A percentile compares a stretch with the other conserved stretches of the same genome.
These are phyloP conservation scores for Gamsiella multidivaricata DNA, from an alignment of 192 early-diverging fungal genomes.

Conservation along the genomic window DNA sequence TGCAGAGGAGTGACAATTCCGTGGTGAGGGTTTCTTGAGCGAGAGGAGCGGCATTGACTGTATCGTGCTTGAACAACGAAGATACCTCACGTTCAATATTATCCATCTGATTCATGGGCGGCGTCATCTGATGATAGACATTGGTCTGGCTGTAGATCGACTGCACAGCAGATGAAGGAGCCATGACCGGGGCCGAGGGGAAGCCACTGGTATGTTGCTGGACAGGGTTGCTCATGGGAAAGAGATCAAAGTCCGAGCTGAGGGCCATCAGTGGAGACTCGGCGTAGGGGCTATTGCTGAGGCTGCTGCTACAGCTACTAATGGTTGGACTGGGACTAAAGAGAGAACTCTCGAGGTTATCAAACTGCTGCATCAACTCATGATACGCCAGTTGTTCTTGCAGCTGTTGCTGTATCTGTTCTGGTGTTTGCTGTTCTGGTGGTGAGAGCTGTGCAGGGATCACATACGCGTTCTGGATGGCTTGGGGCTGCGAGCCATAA, in stretches of 20 bases:
- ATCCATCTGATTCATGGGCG: slow-evolving; percentile 40
- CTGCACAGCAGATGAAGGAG: slow-evolving; percentile 16
- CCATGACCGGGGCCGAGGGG: slow-evolving; percentile 30
- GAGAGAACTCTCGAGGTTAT: slow-evolving; percentile 49
- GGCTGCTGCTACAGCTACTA: slow-evolving; percentile 42
- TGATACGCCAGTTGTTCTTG: slow-evolving; percentile 40
- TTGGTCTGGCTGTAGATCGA: not conserved
- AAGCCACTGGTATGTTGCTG: not conserved
- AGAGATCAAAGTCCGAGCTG: slow-evolving; percentile 40
- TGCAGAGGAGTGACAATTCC: slow-evolving; percentile 40
- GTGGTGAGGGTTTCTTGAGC: slow-evolving; percentile 26
- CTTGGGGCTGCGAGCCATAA: slow-evolving; percentile 23
- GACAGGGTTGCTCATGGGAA: slow-evolving; percentile 17
- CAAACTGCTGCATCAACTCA: slow-evolving; percentile 42
- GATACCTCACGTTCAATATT: slow-evolving; percentile 20
- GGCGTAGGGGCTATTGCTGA: slow-evolving; percentile 31
- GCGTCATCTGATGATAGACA: slow-evolving; percentile 32
- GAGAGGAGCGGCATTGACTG: not conserved
- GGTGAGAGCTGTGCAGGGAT: slow-evolving; percentile 11
- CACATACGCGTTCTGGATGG: slow-evolving; percentile 47
- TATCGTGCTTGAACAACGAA: slow-evolving; percentile 27
- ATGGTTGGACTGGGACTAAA: slow-evolving; percentile 42
- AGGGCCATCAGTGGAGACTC: slow-evolving; percentile 39
- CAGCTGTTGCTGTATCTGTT: not conserved
- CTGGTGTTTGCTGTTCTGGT: slow-evolving; percentile 14